Base-by-base conservation (phyloP, 495 filamentous ascomycete genomes). In the Penicillium silybi region DNA sequence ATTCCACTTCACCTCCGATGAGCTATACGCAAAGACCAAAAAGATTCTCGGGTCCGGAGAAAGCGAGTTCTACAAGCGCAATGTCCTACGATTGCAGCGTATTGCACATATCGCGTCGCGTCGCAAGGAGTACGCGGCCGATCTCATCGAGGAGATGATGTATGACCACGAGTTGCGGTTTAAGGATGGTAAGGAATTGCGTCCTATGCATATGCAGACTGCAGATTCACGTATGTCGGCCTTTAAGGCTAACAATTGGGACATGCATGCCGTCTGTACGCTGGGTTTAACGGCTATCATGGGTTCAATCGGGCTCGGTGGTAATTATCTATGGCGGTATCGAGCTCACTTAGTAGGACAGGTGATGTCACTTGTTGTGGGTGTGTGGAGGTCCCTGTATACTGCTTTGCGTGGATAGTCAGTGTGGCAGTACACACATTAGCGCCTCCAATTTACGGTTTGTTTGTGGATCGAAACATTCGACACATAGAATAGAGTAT, bases 161-260 rank as follows among this genome's bases (percentile, higher is more conserved):
- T 72, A 68, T 41, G 70, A 73, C 44, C 29, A 13, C 11, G 29
- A 32, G 26, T 29, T 32, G 29, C 10, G 29, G 29, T 32, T 32
- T 32, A 15, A 32, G 4, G 11, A 32, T 13, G 29, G 29, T 1
- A 32, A 32, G 11, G 29, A 15, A 53, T 41, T 59, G 18, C 57
- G 63, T 15, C 64, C 66, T 8, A 69, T 66, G 67, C 69, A 75
- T 48, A 53, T 72, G 43, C 66, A 72, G 58, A 73, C 70, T 5
- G 70, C 72, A 2, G 72, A 72, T 60, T 61, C 58, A 39, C 57
- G 70, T 22, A 75, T 73, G 65, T 50, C 69, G 2, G 41, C 44
- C 8, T 69, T 53, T 44, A 62, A 60, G 50, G 72, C 64, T 16
- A 62, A 62, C 26, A 75, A 72, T 45, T 66, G 59, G 67, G 61